Evolutionary conservation across 176 grass and related monocot genomes (phyloP).

Genomic region (Saccharum officinarum): DNA sequence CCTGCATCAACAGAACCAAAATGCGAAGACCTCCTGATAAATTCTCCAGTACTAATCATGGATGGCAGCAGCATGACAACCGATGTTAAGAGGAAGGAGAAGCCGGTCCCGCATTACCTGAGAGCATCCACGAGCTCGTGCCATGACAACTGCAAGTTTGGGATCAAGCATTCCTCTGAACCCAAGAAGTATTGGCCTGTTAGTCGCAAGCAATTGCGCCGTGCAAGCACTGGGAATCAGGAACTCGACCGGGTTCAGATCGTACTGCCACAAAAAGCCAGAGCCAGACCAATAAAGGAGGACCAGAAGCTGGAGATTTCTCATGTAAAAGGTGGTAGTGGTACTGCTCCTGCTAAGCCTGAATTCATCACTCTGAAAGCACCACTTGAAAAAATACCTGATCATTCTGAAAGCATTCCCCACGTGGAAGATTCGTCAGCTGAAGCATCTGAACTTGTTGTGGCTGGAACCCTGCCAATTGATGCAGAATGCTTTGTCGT

Average conservation of each 20-base stretch:
- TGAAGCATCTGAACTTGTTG: slow-evolving; percentile 27
- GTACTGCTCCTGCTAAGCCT: slow-evolving; percentile 30
- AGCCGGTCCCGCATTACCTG: slow-evolving; percentile 65
- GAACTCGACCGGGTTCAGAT: neutral
- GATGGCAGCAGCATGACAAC: neutral
- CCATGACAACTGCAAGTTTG: slow-evolving; percentile 85
- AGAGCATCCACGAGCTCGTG: slow-evolving; percentile 72
- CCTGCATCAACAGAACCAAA: neutral
- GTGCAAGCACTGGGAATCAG: neutral
- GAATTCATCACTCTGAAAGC: slow-evolving; percentile 2
- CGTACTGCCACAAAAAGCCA: neutral
- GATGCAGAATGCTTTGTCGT: neutral
- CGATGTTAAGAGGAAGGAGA: slow-evolving; percentile 44
- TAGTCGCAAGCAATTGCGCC: slow-evolving; percentile 15
- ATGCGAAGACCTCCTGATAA: neutral
- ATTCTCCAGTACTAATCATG: neutral
- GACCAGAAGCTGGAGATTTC: slow-evolving; percentile 5
- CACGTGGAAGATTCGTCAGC: slow-evolving; percentile 5
- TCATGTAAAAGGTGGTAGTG: slow-evolving; percentile 32
- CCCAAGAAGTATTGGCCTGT: slow-evolving; percentile 53
- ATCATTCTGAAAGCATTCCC: slow-evolving; percentile 26
- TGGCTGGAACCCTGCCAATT: neutral
- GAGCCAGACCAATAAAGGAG: slow-evolving; percentile 31
- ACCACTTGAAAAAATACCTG: slow-evolving; percentile 32
- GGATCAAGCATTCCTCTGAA: slow-evolving; percentile 53